Base-by-base conservation (phyloP, 2,329 filamentous ascomycete genomes). In the Seiridium unicorne region DNA sequence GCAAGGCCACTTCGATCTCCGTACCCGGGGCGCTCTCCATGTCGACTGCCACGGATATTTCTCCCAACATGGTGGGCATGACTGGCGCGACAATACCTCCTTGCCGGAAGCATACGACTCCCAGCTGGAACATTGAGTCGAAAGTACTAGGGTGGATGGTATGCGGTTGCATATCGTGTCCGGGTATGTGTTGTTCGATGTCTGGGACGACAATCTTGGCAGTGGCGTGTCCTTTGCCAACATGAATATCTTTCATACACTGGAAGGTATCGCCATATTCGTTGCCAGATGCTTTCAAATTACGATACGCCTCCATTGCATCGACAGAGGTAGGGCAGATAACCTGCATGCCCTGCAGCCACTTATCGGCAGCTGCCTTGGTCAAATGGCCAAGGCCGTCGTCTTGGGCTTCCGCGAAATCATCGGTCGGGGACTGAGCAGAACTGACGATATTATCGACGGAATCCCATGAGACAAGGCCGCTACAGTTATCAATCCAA, bases 1-100 rank as follows among this genome's bases (percentile, higher is more conserved):
- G 46, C 4, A 56, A 48, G 4, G 61, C 63, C 6, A 65, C 55
- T 5, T 60, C 10, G 11, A 65, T 51, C 36, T 65, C 63, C 1
- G 63, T 47, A 5, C 60, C 62, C 2, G 63, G 62, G 3, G 55
- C 48, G 3, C 34, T 40, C 5, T 58, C 49, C 4, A 58, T 61
- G 9, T 59, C 51, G 4, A 44, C 57, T 3, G 62, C 49, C 2
- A 64, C 42, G 36, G 54, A 53, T 35, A 64, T 47, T 11, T 64
- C 62, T 1, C 11, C 35, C 44, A 63, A 51, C 31, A 53, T 47
- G 36, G 44, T 42, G 9, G 61, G 62, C 59, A 64, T 61, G 47
- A 64, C 53, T 3, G 61, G 62, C 18, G 61, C 47, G 5, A 57
- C 38, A 18, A 42, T 34, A 46, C 62, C 49, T 11, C 62, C 58